Evolutionary conservation across 73 alveolate genomes (phyloP), one percentile per base, ranked within the genome.

Genomic region (Diophrys sp.): DNA sequence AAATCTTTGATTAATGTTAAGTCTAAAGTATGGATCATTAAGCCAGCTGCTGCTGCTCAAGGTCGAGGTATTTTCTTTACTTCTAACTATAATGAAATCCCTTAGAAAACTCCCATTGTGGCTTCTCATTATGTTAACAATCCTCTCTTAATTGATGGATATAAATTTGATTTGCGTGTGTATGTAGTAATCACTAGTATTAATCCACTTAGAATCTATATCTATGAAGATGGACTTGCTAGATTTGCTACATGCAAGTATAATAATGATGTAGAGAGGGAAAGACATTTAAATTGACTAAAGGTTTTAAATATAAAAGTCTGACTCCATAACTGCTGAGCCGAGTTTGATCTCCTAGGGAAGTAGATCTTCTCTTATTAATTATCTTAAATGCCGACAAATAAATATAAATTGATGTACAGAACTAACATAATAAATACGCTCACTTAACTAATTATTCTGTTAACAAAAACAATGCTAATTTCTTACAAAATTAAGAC

Each of bases 201-300:
- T 28, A 83, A 79, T 33, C 98, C 98, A 57, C 84, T 93, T 53
- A 77, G 93, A 31, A 69, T 93, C 31, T 93, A 93, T 77, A 75
- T 90, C 66, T 93, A 89, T 74, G 91, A 90, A 33, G 96, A 89
- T 75, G 98, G 98, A 75, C 92, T 87, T 30, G 93, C 68, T 0
- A 30, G 93, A 26, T 85, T 85, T 73, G 93, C 88, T 34, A 78
- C 93, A 27, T 56, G 55, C 24, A 77, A 77, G 27, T 84, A 85
- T 53, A 23, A 74, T 88, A 56, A 84, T 11, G 62, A 18, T 11
- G 62, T 11, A 11, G 5, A 44, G 18, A 18, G 62, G n/a, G 62
- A 44, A 44, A n/a, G n/a, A n/a, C n/a, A n/a, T n/a, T n/a, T n/a
- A n/a, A n/a, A n/a, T n/a, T n/a, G n/a, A n/a, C n/a, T n/a, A n/a